Percentiles rank a stretch among this genome's conserved stretches.
Evolutionary conservation across 2,329 filamentous ascomycete genomes (phyloP).

Genomic region (Claviceps digitariae): DNA sequence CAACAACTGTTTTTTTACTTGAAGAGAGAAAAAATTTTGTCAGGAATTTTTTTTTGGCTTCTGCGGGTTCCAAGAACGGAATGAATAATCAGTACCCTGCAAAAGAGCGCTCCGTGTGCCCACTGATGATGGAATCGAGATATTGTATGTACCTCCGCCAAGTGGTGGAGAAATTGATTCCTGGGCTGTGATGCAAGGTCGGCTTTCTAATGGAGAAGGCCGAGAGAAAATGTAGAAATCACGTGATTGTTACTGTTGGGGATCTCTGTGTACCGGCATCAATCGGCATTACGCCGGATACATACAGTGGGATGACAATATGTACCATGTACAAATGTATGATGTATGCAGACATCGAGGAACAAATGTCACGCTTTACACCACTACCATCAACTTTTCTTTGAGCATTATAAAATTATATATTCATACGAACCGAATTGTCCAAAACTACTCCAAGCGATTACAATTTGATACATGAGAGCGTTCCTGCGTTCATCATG

Average conservation of each 20-base stretch:
- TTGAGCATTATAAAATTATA: background rate
- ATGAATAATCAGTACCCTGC: background rate
- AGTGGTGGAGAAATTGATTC: background rate
- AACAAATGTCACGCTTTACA: background rate
- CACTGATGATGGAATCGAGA: background rate
- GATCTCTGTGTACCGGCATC: background rate
- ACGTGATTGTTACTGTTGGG: background rate
- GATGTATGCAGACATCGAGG: background rate
- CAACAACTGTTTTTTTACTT: background rate
- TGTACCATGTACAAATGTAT: no score
- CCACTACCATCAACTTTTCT: background rate
- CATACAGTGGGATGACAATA: no score
- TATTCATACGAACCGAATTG: background rate
- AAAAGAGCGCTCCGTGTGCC: background rate
- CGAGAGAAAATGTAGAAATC: background rate
- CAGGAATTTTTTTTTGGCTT: background rate
- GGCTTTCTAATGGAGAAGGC: background rate
- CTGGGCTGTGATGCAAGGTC: background rate
- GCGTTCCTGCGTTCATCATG: constrained; percentile 1
- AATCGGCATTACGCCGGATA: background rate
- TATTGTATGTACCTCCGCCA: background rate
- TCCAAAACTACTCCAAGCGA: background rate
- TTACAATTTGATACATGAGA: background rate
- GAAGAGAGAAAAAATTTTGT: background rate
- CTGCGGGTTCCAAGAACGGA: background rate